Evolutionary conservation across 768 basidiomycete species (phyloP), one percentile per base, ranked within the genome.

Genomic region (Tylopilus plumbeoviolaceoides): DNA sequence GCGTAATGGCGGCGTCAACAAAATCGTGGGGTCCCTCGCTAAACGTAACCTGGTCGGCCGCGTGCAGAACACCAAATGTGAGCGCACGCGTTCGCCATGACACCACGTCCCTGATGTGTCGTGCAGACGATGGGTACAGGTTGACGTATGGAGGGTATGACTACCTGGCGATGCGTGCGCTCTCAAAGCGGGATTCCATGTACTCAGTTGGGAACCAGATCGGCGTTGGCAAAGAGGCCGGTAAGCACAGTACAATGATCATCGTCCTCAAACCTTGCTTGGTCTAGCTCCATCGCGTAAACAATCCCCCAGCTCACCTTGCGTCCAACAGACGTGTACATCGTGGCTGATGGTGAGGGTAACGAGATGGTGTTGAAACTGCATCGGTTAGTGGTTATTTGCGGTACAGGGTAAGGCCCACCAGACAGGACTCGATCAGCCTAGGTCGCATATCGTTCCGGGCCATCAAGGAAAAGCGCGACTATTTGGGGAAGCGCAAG

Each of bases 71-170:
- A 76, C 90, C 5, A 94, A 92, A 78, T 98, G 95, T 98, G 56
- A 63, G 70, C 49, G 4, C 45, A 48, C 15, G 20, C 7, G 54
- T 25, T 21, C 41, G 33, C 36, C 20, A 27, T 31, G 31, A 36
- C 23, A 18, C 48, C n/a, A n/a, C 11, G 11, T 27, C 12, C 48
- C 55, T 43, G 59, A 60, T 38, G 43, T 27, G 55, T 23, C 12
- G 23, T 40, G 48, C 59, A 98, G 95, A 99, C 70, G 97, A 99
- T 61, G 97, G 97, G 15, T 98, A 95, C 69, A 82, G 97, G 40
- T 68, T 99, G 58, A 98, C 97, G 5, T 99, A 99, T 65, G 97
- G 97, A 33, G 97, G 97, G n/a, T 94, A 97, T 58, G 97, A 99
- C 63, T 98, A 85, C 67, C 79, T 99, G 23, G 92, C 97, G 21